phyloP scores from a whole-genome alignment of 768 basidiomycete species.

The Fibroporia radiculosa region DNA sequence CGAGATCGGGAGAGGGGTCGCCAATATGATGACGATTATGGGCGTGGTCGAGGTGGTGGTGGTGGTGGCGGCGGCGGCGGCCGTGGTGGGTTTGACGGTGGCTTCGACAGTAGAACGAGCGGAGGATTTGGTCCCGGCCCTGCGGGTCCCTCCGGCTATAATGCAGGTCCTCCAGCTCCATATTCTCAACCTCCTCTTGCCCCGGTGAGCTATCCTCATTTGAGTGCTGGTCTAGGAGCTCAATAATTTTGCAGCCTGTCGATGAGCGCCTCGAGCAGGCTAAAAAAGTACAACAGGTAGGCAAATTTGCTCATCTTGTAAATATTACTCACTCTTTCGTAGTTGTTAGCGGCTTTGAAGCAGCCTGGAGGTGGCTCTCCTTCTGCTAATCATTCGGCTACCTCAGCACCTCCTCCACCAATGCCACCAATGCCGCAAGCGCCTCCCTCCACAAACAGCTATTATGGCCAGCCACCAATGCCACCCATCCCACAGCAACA shows the following conservation, averaged over 20 bases:
- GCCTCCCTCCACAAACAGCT: constrained; percentile 10
- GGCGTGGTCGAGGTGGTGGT: constrained; percentile 16
- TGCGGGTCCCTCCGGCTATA: constrained; percentile 24
- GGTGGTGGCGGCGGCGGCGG: constrained; percentile 15
- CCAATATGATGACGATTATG: constrained; percentile 16
- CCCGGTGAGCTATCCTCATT: constrained; percentile 21
- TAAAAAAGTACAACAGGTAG: constrained; percentile 76
- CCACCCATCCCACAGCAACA: constrained; percentile 15
- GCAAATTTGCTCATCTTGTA: constrained; percentile 26
- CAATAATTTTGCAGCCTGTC: constrained; percentile 28
- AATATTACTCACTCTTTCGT: neutral
- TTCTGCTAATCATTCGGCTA: constrained; percentile 26
- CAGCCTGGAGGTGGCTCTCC: constrained; percentile 43
- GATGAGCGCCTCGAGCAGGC: constrained; percentile 88
- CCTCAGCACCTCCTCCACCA: constrained; percentile 15
- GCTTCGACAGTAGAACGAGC: constrained; percentile 20
- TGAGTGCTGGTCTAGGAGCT: neutral
- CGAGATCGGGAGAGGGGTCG: constrained; percentile 17
- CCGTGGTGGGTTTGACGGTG: constrained; percentile 18
- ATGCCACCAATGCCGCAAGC: constrained; percentile 16
- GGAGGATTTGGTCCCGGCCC: constrained; percentile 15
- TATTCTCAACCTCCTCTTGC: constrained; percentile 26
- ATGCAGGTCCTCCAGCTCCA: constrained; percentile 25
- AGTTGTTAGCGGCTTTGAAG: constrained; percentile 74
- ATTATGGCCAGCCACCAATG: constrained; percentile 11